A percentile compares a stretch with the other conserved stretches of the same genome.
Evolutionary conservation across 1,139 yeast species (phyloP).

Genomic region (Yamadazyma taylorii): DNA sequence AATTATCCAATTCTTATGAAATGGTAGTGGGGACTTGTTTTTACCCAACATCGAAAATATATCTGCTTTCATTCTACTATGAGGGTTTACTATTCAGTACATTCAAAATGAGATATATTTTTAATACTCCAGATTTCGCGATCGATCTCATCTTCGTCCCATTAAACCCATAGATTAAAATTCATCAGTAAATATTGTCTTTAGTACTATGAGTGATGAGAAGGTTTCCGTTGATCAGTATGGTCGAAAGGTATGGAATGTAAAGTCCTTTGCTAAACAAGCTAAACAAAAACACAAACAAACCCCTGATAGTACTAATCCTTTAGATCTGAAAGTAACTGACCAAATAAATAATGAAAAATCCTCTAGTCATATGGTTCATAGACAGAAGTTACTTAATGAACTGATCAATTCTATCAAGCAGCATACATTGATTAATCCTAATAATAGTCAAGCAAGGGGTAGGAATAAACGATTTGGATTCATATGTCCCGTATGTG

Average conservation of each 20-base stretch:
- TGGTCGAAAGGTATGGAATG: constrained; percentile 72
- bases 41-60: not conserved
- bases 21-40: not conserved
- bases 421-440: constrained; percentile 35
- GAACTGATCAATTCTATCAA: constrained; percentile 37
- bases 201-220: not conserved
- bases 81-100: too few species aligned
- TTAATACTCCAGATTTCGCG: constrained; percentile 1
- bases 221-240: constrained; percentile 36
- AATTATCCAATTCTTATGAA: constrained; percentile 25
- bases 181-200: too few species aligned
- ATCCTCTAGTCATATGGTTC: constrained; percentile 27
- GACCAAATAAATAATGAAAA: constrained; percentile 14
- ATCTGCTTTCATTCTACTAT: constrained; percentile 2
- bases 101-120: too few species aligned
- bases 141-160: too few species aligned
- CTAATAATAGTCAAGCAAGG: constrained; percentile 18
- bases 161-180: too few species aligned
- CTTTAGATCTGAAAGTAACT: constrained; percentile 3
- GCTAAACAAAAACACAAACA: constrained; percentile 27
- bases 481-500: constrained; percentile 79
- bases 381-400: constrained; percentile 31
- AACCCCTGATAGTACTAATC: too few species aligned
- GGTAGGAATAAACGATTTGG: constrained; percentile 67
- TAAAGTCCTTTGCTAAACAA: constrained; percentile 56